A percentile compares a stretch with the other conserved stretches of the same genome.
Conservation (phyloP, 148 eudicot species). For the Rhododendron simsii region DNA sequence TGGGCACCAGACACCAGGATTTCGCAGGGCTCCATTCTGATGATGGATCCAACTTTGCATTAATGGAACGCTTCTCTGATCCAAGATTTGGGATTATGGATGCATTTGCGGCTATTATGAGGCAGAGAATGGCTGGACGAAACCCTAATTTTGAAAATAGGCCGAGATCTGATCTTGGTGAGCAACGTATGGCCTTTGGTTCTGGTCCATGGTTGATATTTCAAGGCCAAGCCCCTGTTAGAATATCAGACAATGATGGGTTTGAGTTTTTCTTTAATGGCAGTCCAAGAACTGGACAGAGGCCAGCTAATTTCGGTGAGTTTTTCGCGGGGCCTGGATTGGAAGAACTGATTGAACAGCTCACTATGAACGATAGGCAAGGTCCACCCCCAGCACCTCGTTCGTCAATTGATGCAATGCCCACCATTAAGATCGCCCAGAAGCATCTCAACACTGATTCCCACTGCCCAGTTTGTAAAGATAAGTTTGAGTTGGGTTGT, state of each 20-base stretch:
- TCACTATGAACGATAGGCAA: constrained; percentile 54
- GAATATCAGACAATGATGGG: constrained; percentile 43
- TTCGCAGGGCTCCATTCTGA: neutral
- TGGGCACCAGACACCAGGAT: constrained; percentile 27
- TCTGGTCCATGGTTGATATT: constrained; percentile 58
- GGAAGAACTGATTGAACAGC: constrained; percentile 74
- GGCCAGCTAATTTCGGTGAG: constrained; percentile 55
- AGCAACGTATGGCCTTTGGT: constrained; percentile 30
- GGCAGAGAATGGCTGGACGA: constrained; percentile 55
- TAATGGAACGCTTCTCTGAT: constrained; percentile 53
- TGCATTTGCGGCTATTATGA: constrained; percentile 70
- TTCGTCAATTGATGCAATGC: constrained; percentile 88
- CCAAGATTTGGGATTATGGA: constrained; percentile 56
- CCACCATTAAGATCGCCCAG: constrained; percentile 64
- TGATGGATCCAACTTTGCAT: constrained; percentile 45
- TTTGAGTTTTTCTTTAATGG: constrained; percentile 63
- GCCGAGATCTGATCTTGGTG: constrained; percentile 44
- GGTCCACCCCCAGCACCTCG: constrained; percentile 96
- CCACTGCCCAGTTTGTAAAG: constrained; percentile 92
- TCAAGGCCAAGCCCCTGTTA: constrained; percentile 54
- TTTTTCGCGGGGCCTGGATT: constrained; percentile 70
- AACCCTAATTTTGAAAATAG: constrained; percentile 35
- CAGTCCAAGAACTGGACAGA: constrained; percentile 53
- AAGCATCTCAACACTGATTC: constrained; percentile 74
- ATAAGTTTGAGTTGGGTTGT: constrained; percentile 67